Conservation (phyloP, 495 filamentous ascomycete genomes). For the Penicillium angulare region DNA sequence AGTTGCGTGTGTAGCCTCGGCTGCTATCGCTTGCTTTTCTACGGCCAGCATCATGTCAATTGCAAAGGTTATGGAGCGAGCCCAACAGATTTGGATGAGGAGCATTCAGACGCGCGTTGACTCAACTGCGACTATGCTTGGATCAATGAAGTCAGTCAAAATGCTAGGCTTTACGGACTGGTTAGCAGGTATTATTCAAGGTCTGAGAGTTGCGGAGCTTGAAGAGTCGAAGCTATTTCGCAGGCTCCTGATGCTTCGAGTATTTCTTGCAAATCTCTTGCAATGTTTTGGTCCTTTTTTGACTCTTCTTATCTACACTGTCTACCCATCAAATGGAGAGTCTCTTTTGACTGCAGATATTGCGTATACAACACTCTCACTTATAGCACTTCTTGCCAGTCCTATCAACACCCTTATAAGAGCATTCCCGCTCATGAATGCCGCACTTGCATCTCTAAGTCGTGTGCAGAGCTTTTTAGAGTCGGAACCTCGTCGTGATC, state of each 20-base stretch:
- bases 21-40: neutral
- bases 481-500: conserved; percentile 11
- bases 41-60: conserved; percentile 1
- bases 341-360: neutral
- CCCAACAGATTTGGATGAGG: conserved; percentile 24
- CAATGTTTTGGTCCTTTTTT: neutral
- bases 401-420: conserved; percentile 14
- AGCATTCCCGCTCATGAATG: conserved; percentile 8
- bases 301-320: neutral
- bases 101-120: conserved; percentile 50
- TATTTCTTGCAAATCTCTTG: conserved; percentile 1
- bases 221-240: conserved; percentile 13
- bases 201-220: conserved; percentile 16
- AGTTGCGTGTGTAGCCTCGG: neutral
- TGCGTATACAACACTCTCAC: conserved; percentile 5
- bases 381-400: conserved; percentile 1
- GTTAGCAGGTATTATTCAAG: conserved; percentile 23
- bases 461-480: conserved; percentile 14
- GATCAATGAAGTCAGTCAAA: conserved; percentile 54
- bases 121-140: conserved; percentile 44
- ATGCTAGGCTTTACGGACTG: conserved; percentile 50
- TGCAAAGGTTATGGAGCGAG: neutral
- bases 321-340: neutral
- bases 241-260: neutral
- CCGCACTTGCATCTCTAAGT: conserved; percentile 7